Conservation (phyloP, 169 alveolate genomes). For the Cryptosporidium canis region DNA sequence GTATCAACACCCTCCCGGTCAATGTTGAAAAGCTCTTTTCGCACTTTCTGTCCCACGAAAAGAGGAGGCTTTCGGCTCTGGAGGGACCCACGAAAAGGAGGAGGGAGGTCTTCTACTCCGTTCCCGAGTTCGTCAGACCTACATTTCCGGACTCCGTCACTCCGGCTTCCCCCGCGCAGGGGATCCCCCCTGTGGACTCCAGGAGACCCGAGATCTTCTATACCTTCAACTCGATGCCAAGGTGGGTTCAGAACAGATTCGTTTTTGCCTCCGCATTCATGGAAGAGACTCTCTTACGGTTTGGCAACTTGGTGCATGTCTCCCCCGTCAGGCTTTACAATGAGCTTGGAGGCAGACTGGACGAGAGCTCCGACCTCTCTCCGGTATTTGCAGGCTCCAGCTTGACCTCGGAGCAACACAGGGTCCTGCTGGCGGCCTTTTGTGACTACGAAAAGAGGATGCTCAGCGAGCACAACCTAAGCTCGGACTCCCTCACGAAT, state of each 20-base stretch:
- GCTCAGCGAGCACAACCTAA: neutral
- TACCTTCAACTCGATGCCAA: slow-evolving; percentile 33
- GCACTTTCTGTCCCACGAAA: slow-evolving; percentile 33
- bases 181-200: slow-evolving; percentile 37
- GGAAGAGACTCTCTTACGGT: neutral
- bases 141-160: slow-evolving; percentile 25
- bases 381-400: neutral
- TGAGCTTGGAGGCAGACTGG: slow-evolving; percentile 21
- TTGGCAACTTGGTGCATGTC: slow-evolving; percentile 14
- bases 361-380: slow-evolving; percentile 25
- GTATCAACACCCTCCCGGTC: slow-evolving; percentile 10
- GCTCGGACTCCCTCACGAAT: neutral
- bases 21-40: slow-evolving; percentile 57
- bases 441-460: neutral
- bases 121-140: slow-evolving; percentile 48
- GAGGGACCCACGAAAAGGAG: slow-evolving; percentile 10
- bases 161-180: slow-evolving; percentile 45
- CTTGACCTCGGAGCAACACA: neutral
- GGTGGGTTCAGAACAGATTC: slow-evolving; percentile 46
- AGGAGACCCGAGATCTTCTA: slow-evolving; percentile 7
- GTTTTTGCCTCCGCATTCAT: slow-evolving; percentile 41
- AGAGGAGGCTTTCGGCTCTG: neutral
- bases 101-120: slow-evolving; percentile 10
- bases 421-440: neutral
- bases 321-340: slow-evolving; percentile 33